These are phyloP conservation scores for Rhodotorula graminis DNA, from an alignment of 768 basidiomycete genomes.

Conservation along the genomic window DNA sequence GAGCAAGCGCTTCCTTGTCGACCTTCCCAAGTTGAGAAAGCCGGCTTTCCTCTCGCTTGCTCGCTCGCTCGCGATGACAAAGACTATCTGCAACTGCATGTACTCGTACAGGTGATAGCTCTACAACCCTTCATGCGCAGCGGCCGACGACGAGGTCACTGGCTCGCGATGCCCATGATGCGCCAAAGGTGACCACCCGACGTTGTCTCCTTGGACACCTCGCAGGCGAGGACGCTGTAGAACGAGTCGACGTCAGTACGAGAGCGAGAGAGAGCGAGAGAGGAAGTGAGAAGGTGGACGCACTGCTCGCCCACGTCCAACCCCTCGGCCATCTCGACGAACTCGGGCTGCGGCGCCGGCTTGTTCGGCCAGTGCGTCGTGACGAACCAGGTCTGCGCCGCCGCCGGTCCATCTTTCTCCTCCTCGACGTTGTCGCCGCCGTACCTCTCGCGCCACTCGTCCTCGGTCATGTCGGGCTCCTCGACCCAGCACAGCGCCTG, in stretches of 20 bases:
- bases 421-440: neutral
- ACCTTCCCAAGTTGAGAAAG: too few relatives aligned
- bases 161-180: neutral
- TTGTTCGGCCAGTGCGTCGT: conserved; percentile 4
- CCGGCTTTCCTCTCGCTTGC: too few relatives aligned
- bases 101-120: neutral
- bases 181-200: conserved; percentile 11
- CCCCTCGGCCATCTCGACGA: conserved; percentile 7
- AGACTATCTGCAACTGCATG: too few relatives aligned
- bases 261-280: too few relatives aligned
- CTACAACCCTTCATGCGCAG: neutral
- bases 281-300: neutral
- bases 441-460: neutral
- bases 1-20: too few relatives aligned
- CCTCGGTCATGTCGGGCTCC: neutral
- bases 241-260: neutral
- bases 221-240: conserved; percentile 23
- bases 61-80: too few relatives aligned
- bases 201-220: conserved; percentile 4
- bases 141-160: neutral
- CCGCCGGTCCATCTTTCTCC: neutral
- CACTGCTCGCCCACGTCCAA: conserved; percentile 8
- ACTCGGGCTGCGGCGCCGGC: neutral
- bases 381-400: conserved; percentile 1
- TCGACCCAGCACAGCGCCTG: conserved; percentile 24